Evolutionary conservation across 2,329 filamentous ascomycete genomes (phyloP).

Genomic region (Ophiostoma sp.): DNA sequence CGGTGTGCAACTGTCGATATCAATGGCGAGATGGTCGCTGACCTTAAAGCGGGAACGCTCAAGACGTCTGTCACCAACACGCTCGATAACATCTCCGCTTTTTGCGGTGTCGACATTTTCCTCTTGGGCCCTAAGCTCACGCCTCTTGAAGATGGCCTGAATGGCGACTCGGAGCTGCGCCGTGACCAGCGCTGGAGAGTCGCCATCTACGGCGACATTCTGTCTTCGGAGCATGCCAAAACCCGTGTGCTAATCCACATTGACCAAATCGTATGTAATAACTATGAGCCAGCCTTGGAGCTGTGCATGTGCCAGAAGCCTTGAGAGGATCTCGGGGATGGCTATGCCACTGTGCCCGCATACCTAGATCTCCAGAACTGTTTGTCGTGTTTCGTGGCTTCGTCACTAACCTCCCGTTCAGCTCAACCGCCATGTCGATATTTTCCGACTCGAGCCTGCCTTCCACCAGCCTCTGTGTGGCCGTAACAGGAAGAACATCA

Average conservation of each 20-base stretch:
- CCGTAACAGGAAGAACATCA: conserved; percentile 93
- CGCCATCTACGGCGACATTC: conserved; percentile 89
- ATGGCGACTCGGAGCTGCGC: conserved; percentile 74
- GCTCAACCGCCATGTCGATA: conserved; percentile 71
- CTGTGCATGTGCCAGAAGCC: too few species aligned
- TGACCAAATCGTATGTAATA: conserved; percentile 58
- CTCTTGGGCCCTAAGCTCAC: conserved; percentile 83
- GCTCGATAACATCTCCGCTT: conserved; percentile 78
- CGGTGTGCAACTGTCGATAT: conserved; percentile 91
- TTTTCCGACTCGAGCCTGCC: conserved; percentile 74
- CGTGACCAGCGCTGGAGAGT: conserved; percentile 88
- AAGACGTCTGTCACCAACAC: conserved; percentile 73
- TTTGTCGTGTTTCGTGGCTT: conserved; percentile 46
- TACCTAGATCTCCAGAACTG: background rate
- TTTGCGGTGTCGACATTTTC: conserved; percentile 95
- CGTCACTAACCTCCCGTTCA: conserved; percentile 31
- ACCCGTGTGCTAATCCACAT: conserved; percentile 95
- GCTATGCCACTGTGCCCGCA: too few species aligned
- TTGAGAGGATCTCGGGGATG: too few species aligned
- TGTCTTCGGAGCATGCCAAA: conserved; percentile 95
- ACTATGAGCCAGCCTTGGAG: too few species aligned
- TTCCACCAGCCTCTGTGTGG: conserved; percentile 91
- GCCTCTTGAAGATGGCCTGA: conserved; percentile 67
- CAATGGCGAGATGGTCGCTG: conserved; percentile 83
- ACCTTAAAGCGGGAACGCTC: conserved; percentile 60